Conservation (phyloP, 2,329 filamentous ascomycete genomes). For the Fusarium nisikadoi region DNA sequence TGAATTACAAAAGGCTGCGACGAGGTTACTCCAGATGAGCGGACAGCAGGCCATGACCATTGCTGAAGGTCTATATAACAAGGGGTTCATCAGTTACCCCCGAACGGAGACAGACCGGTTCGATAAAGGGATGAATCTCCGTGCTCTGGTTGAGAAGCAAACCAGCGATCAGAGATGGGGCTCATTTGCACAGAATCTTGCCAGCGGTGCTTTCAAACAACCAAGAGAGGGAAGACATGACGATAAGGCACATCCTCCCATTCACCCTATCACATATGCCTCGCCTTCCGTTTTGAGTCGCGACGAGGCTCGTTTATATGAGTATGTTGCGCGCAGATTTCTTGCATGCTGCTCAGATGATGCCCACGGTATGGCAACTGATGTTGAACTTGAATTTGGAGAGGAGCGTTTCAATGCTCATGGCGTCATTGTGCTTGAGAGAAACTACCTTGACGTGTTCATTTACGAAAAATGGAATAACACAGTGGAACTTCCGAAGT, state of each 20-base stretch:
- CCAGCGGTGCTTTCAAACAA: constrained; percentile 80
- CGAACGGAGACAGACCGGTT: constrained; percentile 98
- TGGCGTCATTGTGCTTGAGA: constrained; percentile 84
- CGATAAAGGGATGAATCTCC: constrained; percentile 87
- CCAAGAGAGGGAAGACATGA: constrained; percentile 88
- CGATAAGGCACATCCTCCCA: constrained; percentile 96
- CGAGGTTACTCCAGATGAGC: constrained; percentile 86
- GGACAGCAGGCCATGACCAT: constrained; percentile 90
- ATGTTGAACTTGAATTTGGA: constrained; percentile 86
- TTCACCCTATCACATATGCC: constrained; percentile 92
- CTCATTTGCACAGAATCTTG: constrained; percentile 77
- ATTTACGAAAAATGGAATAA: constrained; percentile 97
- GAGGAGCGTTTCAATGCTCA: constrained; percentile 84
- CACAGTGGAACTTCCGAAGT: constrained; percentile 82
- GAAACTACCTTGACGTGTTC: constrained; percentile 96
- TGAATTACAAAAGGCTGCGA: constrained; percentile 95
- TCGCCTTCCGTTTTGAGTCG: constrained; percentile 70
- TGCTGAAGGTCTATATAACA: constrained; percentile 89
- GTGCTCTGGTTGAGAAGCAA: constrained; percentile 84
- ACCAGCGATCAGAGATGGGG: constrained; percentile 82
- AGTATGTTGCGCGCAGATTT: constrained; percentile 92
- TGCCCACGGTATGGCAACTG: constrained; percentile 85
- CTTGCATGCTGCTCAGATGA: constrained; percentile 96
- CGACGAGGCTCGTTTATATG: constrained; percentile 83
- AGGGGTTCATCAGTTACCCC: constrained; percentile 96